Base-by-base conservation (phyloP, 768 basidiomycete genomes). In the Amanita inopinata region DNA sequence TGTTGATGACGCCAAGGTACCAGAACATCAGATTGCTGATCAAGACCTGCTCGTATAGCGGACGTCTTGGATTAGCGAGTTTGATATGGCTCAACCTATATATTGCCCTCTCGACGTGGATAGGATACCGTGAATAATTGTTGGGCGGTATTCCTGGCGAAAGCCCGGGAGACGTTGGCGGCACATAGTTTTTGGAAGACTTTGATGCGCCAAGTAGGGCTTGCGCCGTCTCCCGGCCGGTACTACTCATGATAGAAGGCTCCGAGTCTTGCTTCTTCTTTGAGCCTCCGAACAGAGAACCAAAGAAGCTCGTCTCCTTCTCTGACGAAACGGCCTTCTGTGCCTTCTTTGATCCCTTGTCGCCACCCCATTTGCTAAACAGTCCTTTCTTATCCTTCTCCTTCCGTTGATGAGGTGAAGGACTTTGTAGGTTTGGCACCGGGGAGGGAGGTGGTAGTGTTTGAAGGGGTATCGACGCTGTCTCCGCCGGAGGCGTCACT, bases 61-160 rank as follows among this genome's bases (percentile, higher is more conserved):
- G 93, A 33, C 96, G 74, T 46, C 96, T 74, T 6, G 96, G 93
- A 63, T 98, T 99, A 15, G 96, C 96, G 33, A 99, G 71, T 62
- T 99, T 99, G 71, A 99, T 99, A 57, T 99, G 96, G 58, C 89
- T 93, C 38, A 99, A 69, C 46, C 96, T 74, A 63, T 99, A 99
- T 35, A 99, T 93, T 2, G 96, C 96, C 24, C 96, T 78, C 59
- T 99, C 96, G 49, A 99, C 96, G 55, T 99, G 96, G 47, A 99
- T 97, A 6, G 96, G 96, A 58, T 98, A 93, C 50, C 96, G 78
- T 38, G 93, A 65, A 47, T 73, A 76, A 38, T 69, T 66, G 51
- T 73, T 70, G 24, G 64, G 59, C 15, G 61, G 60, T 31, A 61
- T 56, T 6, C 64, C 67, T 10, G 65, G 59, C 9, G 64, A 63